Evolutionary conservation across 495 filamentous ascomycete species (phyloP).

Genomic region (Amniculicola lignicola): DNA sequence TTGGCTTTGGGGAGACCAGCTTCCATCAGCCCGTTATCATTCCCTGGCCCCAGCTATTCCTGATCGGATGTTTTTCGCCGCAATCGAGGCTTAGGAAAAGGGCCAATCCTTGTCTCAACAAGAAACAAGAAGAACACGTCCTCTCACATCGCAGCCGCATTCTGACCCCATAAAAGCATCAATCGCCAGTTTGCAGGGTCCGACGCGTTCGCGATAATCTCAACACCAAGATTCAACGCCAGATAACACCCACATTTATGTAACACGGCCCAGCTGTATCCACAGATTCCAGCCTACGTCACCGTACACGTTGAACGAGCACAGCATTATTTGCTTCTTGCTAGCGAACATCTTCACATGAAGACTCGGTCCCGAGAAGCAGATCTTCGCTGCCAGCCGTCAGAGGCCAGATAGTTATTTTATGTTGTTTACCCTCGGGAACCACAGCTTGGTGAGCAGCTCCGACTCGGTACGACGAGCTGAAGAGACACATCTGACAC

Average conservation of each 20-base stretch:
- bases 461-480: background rate
- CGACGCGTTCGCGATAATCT: background rate
- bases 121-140: constrained; percentile 14
- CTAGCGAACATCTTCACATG: constrained; percentile 20
- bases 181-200: background rate
- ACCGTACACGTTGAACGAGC: constrained; percentile 1
- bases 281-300: constrained; percentile 12
- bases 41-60: background rate
- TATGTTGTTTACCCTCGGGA: constrained; percentile 5
- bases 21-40: constrained; percentile 8
- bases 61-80: background rate
- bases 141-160: constrained; percentile 6
- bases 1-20: too few relatives aligned
- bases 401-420: constrained; percentile 4
- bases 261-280: background rate
- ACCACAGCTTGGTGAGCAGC: background rate
- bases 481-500: background rate
- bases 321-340: background rate
- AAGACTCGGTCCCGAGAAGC: constrained; percentile 7
- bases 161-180: background rate
- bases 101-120: constrained; percentile 22
- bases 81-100: background rate
- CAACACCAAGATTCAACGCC: background rate
- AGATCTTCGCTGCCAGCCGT: constrained; percentile 1
- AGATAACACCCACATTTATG: background rate